Conservation (phyloP, 2,329 filamentous ascomycete species). For the Trichophyton equinum region DNA sequence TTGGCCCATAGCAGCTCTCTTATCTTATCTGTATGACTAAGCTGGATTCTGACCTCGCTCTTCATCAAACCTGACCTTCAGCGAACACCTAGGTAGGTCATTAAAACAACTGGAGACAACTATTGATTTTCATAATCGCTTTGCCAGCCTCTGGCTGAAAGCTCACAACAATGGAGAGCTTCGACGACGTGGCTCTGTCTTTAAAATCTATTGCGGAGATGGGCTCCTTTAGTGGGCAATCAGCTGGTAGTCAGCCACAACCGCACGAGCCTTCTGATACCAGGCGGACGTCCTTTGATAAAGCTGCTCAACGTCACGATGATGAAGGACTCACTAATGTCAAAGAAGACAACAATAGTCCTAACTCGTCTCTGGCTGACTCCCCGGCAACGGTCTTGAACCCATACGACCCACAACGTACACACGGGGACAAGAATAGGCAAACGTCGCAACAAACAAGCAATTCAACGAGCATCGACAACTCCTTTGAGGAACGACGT, state of each 20-base stretch:
- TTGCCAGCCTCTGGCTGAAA: background rate
- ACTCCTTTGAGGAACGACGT: slow-evolving; percentile 22
- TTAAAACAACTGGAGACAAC: too few relatives aligned
- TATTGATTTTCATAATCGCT: background rate
- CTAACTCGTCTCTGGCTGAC: background rate
- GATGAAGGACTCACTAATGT: background rate
- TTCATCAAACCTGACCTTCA: background rate
- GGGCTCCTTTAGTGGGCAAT: slow-evolving; percentile 14
- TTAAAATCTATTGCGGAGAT: slow-evolving; percentile 18
- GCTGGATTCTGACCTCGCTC: background rate
- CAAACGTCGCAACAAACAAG: background rate
- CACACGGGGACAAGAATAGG: background rate
- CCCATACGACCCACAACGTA: background rate
- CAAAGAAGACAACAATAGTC: background rate
- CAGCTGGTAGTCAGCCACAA: slow-evolving; percentile 12
- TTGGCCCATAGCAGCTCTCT: background rate
- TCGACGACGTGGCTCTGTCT: slow-evolving; percentile 25
- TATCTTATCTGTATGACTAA: background rate
- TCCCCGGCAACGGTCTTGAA: background rate
- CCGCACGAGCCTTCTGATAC: background rate
- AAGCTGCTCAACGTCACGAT: background rate
- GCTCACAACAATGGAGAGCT: slow-evolving; percentile 25
- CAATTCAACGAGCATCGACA: slow-evolving; percentile 4
- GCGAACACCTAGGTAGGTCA: too few relatives aligned
- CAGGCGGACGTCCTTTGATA: slow-evolving; percentile 7